Evolutionary conservation across 768 basidiomycete species (phyloP).

Genomic region (Thelephora aurantiotincta): DNA sequence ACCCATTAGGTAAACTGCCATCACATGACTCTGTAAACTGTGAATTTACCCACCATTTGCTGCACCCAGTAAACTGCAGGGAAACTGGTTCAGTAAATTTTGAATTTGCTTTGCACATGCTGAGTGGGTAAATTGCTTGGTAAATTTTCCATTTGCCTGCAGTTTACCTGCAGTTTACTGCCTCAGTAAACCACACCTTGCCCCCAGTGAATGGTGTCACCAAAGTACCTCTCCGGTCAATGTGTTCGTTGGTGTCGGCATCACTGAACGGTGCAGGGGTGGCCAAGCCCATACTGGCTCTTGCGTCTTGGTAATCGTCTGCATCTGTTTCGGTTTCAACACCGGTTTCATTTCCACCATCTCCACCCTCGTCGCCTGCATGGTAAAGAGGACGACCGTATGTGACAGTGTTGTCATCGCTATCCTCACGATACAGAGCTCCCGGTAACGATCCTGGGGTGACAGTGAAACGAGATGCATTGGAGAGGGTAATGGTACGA

Average conservation of each 20-base stretch:
- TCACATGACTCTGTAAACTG: too few species aligned
- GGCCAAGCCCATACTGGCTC: conserved; percentile 44
- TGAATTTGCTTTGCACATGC: too few species aligned
- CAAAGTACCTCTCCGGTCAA: conserved; percentile 5
- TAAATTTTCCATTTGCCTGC: too few species aligned
- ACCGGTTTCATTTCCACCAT: conserved; percentile 43
- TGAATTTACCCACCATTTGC: too few species aligned
- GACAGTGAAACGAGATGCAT: neutral
- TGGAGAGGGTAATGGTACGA: neutral
- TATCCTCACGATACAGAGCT: conserved; percentile 12
- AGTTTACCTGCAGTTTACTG: too few species aligned
- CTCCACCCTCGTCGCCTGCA: conserved; percentile 26
- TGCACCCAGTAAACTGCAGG: too few species aligned
- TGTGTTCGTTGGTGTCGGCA: conserved; percentile 2
- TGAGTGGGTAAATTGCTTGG: too few species aligned
- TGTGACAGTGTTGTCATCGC: conserved; percentile 19
- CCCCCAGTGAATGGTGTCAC: too few species aligned
- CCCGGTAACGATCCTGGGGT: conserved; percentile 4
- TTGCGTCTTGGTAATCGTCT: conserved; percentile 67
- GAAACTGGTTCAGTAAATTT: too few species aligned
- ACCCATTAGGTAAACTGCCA: too few species aligned
- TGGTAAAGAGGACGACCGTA: conserved; percentile 2
- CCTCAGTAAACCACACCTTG: too few species aligned
- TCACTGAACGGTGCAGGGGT: conserved; percentile 49
- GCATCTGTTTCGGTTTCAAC: conserved; percentile 53